phyloP scores from a whole-genome alignment of 2,329 filamentous ascomycete species.

The Epichloe gansuensis region DNA sequence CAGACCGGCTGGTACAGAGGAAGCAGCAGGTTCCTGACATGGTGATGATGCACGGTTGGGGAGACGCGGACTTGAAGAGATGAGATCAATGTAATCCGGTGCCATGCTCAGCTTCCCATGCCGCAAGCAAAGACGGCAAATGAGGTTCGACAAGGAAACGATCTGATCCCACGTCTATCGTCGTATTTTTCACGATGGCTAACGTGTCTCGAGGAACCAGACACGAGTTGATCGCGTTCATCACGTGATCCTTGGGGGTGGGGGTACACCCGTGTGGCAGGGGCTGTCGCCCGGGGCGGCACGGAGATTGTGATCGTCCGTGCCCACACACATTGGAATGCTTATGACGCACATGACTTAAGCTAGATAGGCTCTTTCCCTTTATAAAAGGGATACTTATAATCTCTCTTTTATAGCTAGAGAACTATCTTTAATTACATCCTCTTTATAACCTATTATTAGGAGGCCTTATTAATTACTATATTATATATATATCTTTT shows the following conservation, averaged over 20 bases:
- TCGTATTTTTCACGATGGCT: neutral
- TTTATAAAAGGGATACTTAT: no score
- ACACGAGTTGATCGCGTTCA: neutral
- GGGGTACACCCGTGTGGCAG: no score
- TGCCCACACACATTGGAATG: no score
- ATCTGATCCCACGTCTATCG: neutral
- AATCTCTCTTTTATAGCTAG: no score
- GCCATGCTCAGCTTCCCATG: constrained; percentile 13
- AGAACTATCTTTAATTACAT: no score
- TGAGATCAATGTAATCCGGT: constrained; percentile 22
- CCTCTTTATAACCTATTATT: no score
- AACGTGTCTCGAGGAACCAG: neutral
- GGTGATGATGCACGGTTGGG: neutral
- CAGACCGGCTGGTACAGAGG: neutral
- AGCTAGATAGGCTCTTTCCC: no score
- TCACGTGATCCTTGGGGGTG: neutral
- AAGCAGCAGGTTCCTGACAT: neutral
- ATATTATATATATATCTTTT: no score
- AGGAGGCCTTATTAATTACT: no score
- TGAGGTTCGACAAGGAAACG: neutral
- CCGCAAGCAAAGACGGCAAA: neutral
- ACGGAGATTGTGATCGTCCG: no score
- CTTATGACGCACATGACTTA: no score
- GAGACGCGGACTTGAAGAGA: constrained; percentile 22
- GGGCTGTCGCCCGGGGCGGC: no score